Percentiles rank a stretch among this genome's conserved stretches.
phyloP scores from a whole-genome alignment of 495 filamentous ascomycete species.

The Neurospora sp. region DNA sequence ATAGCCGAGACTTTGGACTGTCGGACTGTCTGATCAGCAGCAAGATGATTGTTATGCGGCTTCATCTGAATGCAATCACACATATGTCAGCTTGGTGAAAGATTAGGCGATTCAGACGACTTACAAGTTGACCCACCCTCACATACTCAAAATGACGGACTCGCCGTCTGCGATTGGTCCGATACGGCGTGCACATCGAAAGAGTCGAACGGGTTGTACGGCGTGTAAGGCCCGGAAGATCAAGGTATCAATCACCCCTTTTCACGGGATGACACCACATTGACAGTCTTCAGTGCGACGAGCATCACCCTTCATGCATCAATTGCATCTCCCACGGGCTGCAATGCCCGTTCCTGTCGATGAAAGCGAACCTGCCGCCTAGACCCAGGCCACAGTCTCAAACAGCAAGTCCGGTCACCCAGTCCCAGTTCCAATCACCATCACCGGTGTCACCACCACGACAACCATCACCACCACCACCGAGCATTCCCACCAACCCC shows the following conservation, averaged over 20 bases:
- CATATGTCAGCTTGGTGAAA: background rate
- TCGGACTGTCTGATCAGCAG: background rate
- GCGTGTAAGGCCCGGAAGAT: conserved; percentile 33
- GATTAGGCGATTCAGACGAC: background rate
- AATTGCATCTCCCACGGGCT: conserved; percentile 35
- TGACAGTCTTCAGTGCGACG: conserved; percentile 26
- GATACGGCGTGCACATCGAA: conserved; percentile 21
- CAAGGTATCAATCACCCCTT: conserved; percentile 18
- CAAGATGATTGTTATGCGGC: background rate
- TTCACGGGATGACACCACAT: background rate
- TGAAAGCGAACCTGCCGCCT: background rate
- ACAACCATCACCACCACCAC: background rate
- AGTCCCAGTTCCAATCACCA: background rate
- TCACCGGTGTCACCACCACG: background rate
- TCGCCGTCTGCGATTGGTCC: background rate
- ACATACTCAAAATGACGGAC: background rate
- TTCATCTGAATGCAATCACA: background rate
- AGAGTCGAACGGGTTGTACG: conserved; percentile 33
- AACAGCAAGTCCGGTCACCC: background rate
- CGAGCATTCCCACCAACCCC: background rate
- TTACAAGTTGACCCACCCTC: background rate
- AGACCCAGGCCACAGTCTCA: background rate
- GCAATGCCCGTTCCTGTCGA: conserved; percentile 26
- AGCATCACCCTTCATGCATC: conserved; percentile 31
- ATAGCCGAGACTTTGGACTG: background rate